Evolutionary conservation across 2,329 filamentous ascomycete species (phyloP).

Genomic region (Lasiodiplodia hormozganensis): DNA sequence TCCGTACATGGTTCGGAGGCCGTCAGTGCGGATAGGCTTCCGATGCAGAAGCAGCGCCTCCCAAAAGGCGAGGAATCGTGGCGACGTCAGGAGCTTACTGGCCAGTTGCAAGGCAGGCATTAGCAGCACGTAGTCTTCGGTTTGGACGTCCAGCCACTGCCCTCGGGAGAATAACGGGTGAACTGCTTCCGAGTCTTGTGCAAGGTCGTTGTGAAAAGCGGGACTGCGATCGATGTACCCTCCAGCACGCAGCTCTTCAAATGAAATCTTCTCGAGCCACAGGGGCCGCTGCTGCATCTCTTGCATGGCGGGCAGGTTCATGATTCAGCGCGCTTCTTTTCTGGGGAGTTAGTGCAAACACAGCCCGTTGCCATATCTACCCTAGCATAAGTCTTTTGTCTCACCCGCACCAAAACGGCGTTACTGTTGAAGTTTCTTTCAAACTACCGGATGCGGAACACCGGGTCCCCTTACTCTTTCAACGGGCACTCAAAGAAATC

Average conservation of each 20-base stretch:
- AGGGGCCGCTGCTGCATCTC: not conserved
- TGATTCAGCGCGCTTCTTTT: not conserved
- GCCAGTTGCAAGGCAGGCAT: conserved; percentile 14
- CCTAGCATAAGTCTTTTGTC: not conserved
- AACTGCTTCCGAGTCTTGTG: not conserved
- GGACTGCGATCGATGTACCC: conserved; percentile 17
- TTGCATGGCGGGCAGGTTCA: not conserved
- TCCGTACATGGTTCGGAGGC: not conserved
- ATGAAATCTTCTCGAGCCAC: conserved; percentile 22
- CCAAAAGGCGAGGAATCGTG: conserved; percentile 18
- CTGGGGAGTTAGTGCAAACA: too few species aligned
- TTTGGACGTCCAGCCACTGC: conserved; percentile 1
- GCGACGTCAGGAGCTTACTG: not conserved
- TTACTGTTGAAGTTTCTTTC: not conserved
- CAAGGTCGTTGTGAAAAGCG: not conserved
- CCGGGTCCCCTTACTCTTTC: not conserved
- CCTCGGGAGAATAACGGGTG: conserved; percentile 1
- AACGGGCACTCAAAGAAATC: not conserved
- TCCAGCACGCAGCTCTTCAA: conserved; percentile 16
- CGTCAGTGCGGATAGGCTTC: not conserved
- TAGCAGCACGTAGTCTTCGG: not conserved
- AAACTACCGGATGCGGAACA: conserved; percentile 1
- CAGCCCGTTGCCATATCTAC: not conserved
- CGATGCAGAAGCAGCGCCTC: not conserved
- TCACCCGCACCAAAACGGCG: not conserved